phyloP scores from a whole-genome alignment of 805 yeast species.

The Starmera caribaea region DNA sequence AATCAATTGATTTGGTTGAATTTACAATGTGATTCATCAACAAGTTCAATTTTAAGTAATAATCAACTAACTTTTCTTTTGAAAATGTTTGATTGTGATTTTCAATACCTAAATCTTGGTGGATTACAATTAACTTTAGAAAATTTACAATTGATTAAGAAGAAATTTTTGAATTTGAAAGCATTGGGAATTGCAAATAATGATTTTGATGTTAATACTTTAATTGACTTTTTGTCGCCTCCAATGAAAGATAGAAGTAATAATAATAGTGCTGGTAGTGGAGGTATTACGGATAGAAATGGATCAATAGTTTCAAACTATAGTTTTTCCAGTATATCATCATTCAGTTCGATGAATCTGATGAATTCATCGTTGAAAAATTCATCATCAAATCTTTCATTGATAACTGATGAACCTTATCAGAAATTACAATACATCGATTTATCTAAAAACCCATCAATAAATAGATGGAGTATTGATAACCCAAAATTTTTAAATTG shows the following conservation, averaged over 20 bases:
- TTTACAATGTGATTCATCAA: constrained; percentile 52
- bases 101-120: constrained; percentile 47
- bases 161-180: constrained; percentile 28
- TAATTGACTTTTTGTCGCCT: constrained; percentile 22
- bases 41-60: constrained; percentile 47
- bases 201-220: constrained; percentile 22
- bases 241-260: constrained; percentile 11
- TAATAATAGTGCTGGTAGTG: too few species aligned
- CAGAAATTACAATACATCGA: constrained; percentile 49
- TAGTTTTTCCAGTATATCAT: too few species aligned
- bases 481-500: constrained; percentile 33
- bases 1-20: constrained; percentile 56
- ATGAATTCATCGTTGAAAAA: too few species aligned
- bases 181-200: constrained; percentile 26
- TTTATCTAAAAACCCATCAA: constrained; percentile 49
- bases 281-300: background rate
- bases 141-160: constrained; percentile 27
- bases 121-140: constrained; percentile 46
- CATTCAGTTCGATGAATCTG: too few species aligned
- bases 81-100: constrained; percentile 27
- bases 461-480: constrained; percentile 53
- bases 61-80: constrained; percentile 39
- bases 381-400: background rate
- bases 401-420: constrained; percentile 1
- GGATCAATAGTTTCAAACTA: too few species aligned